These are phyloP conservation scores for Fusarium clavum DNA, from an alignment of 2,329 filamentous ascomycete genomes.

Conservation along the genomic window DNA sequence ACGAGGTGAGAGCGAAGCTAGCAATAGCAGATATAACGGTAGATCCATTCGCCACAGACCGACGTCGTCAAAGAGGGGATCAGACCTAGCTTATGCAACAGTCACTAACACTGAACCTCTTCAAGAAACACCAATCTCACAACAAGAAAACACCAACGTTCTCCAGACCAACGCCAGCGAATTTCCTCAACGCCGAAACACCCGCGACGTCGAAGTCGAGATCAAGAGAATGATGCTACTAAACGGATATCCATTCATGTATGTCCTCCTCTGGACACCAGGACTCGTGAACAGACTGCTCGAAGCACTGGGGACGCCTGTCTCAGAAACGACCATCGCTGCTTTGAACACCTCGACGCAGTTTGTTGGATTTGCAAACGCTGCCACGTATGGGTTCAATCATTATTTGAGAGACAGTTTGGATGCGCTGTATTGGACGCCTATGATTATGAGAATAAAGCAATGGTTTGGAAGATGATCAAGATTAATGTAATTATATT, in stretches of 20 bases:
- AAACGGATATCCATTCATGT: conserved; percentile 43
- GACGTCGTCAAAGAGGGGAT: not conserved
- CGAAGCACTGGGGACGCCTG: conserved; percentile 29
- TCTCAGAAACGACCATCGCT: conserved; percentile 21
- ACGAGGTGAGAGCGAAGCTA: conserved; percentile 8
- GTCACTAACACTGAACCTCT: conserved; percentile 21
- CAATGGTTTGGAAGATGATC: conserved; percentile 18
- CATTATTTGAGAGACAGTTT: conserved; percentile 43
- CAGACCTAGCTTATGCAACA: conserved; percentile 7
- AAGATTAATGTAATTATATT: not conserved
- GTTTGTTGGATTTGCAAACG: conserved; percentile 41
- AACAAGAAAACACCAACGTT: not conserved
- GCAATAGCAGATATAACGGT: not conserved
- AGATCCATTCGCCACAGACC: not conserved
- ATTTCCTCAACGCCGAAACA: conserved; percentile 37
- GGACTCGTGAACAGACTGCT: conserved; percentile 40
- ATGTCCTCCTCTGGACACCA: conserved; percentile 41
- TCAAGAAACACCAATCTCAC: conserved; percentile 2
- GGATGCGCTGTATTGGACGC: conserved; percentile 29
- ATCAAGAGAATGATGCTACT: conserved; percentile 44
- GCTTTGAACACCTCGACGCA: conserved; percentile 40
- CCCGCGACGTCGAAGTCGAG: conserved; percentile 34
- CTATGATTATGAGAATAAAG: conserved; percentile 28
- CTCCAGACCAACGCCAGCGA: conserved; percentile 40
- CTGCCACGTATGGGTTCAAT: conserved; percentile 42